Percentiles rank a stretch among this genome's conserved stretches.
phyloP scores from a whole-genome alignment of 345 rosid species.

The Eucalyptus shirleyi region DNA sequence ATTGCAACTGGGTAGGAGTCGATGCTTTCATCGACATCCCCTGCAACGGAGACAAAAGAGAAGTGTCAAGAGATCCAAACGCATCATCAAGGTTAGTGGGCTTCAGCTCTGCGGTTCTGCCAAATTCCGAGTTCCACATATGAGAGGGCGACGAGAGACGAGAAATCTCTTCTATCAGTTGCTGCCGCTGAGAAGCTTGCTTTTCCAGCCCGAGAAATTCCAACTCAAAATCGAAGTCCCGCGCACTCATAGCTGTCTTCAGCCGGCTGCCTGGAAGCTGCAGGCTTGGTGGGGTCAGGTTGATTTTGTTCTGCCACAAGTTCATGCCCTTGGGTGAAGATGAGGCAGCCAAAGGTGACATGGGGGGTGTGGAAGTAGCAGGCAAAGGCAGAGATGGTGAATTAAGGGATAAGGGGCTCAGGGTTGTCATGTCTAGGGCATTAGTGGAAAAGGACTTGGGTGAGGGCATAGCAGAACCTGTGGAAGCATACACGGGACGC shows the following conservation, averaged over 20 bases:
- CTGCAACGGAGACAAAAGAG: constrained; percentile 38
- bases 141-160: constrained; percentile 38
- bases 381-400: constrained; percentile 44
- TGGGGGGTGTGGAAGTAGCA: constrained; percentile 56
- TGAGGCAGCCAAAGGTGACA: constrained; percentile 62
- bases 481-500: constrained; percentile 84
- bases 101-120: constrained; percentile 30
- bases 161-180: constrained; percentile 43
- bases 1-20: constrained; percentile 28
- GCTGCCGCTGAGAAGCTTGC: constrained; percentile 27
- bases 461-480: constrained; percentile 93
- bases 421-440: constrained; percentile 18
- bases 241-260: constrained; percentile 57
- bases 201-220: constrained; percentile 30
- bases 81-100: constrained; percentile 53
- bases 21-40: constrained; percentile 24
- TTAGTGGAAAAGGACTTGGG: constrained; percentile 50
- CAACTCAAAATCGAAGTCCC: constrained; percentile 74
- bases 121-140: constrained; percentile 1
- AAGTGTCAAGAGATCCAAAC: constrained; percentile 48
- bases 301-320: constrained; percentile 68
- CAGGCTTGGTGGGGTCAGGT: constrained; percentile 60
- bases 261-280: constrained; percentile 82
- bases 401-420: constrained; percentile 49
- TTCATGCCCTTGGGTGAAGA: constrained; percentile 61